A percentile compares a stretch with the other conserved stretches of the same genome.
These are phyloP conservation scores for Blastocystis sp. DNA, from an alignment of 352 stramenopile species.

Conservation along the genomic window DNA sequence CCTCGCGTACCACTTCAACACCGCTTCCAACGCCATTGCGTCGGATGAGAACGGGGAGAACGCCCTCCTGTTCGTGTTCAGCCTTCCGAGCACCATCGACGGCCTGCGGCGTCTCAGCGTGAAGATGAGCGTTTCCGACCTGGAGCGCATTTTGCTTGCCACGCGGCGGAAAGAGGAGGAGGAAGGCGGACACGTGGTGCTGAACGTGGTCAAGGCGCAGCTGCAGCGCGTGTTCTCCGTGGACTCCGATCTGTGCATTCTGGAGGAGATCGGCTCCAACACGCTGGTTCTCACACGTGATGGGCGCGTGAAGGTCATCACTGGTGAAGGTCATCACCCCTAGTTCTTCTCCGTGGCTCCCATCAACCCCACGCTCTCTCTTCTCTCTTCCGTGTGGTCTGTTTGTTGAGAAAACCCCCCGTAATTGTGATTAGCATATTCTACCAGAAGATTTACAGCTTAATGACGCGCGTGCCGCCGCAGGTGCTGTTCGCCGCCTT, in stretches of 20 bases:
- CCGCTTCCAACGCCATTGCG: neutral
- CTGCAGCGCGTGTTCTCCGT: slow-evolving; percentile 4
- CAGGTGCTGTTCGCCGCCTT: slow-evolving; percentile 43
- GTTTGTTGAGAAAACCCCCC: neutral
- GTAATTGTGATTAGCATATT: neutral
- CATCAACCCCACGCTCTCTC: neutral
- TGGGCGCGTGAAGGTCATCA: slow-evolving; percentile 27
- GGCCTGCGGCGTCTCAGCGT: slow-evolving; percentile 11
- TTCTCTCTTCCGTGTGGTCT: neutral
- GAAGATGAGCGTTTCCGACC: neutral
- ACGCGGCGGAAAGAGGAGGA: neutral
- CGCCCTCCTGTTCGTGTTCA: slow-evolving; percentile 14
- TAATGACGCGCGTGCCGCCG: neutral
- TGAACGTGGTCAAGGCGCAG: neutral
- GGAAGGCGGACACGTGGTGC: neutral
- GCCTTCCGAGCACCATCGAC: slow-evolving; percentile 1
- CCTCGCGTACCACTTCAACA: neutral
- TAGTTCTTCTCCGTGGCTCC: neutral
- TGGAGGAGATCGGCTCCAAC: slow-evolving; percentile 20
- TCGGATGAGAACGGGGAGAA: neutral
- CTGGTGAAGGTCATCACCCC: neutral
- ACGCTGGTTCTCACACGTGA: slow-evolving; percentile 7
- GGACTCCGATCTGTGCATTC: slow-evolving; percentile 10
- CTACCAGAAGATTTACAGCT: neutral
- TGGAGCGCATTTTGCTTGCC: neutral